Evolutionary conservation across 768 basidiomycete genomes (phyloP).

Genomic region (Cystofilobasidium macerans): DNA sequence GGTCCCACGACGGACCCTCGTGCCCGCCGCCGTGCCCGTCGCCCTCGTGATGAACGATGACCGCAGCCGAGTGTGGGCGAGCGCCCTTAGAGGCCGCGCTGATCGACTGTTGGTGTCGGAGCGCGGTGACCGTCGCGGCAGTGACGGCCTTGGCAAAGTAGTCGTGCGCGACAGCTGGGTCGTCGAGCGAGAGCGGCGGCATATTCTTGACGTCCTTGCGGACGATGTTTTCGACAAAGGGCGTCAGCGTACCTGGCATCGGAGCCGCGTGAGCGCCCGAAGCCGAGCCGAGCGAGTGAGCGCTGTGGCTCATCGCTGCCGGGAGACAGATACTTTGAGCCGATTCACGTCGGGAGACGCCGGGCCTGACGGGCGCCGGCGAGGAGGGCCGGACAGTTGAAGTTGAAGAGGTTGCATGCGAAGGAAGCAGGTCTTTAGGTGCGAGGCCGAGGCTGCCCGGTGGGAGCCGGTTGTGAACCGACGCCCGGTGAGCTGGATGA

Average conservation of each 20-base stretch:
- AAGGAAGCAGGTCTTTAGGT: conserved; percentile 11
- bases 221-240: conserved; percentile 33
- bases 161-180: conserved; percentile 50
- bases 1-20: conserved; percentile 93
- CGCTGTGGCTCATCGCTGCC: conserved; percentile 1
- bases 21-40: conserved; percentile 62
- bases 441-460: conserved; percentile 27
- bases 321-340: background rate
- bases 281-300: conserved; percentile 4
- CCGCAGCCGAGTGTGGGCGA: conserved; percentile 41
- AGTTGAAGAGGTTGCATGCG: background rate
- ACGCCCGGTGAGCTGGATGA: conserved; percentile 36
- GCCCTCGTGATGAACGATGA: conserved; percentile 39
- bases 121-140: conserved; percentile 80
- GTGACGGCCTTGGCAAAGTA: conserved; percentile 80
- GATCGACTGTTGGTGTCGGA: conserved; percentile 49
- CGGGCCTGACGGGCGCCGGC: background rate
- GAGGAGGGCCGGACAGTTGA: background rate
- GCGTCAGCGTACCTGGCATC: conserved; percentile 28
- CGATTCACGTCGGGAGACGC: background rate
- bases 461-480: conserved; percentile 36
- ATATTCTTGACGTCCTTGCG: conserved; percentile 29
- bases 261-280: conserved; percentile 9
- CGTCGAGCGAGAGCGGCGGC: conserved; percentile 38
- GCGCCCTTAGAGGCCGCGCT: conserved; percentile 21